These are phyloP conservation scores for Kodamaea leandrae DNA, from an alignment of 805 yeast genomes.

Conservation along the genomic window DNA sequence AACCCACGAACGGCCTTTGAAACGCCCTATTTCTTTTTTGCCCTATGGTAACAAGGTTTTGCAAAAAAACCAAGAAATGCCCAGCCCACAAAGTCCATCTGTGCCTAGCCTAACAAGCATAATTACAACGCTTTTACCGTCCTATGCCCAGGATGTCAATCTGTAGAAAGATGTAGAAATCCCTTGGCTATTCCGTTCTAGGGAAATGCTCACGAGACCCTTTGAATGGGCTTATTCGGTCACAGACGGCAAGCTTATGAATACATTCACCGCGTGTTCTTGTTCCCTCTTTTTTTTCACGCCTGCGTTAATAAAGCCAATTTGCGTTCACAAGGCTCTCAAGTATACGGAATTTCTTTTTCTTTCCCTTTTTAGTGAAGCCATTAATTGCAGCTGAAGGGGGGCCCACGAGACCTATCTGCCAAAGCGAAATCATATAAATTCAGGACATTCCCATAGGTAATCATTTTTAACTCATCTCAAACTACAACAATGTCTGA, in stretches of 20 bases:
- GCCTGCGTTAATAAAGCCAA: constrained; percentile 1
- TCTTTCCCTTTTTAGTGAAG: neutral
- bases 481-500: constrained; percentile 21
- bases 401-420: constrained; percentile 11
- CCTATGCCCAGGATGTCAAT: constrained; percentile 1
- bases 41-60: neutral
- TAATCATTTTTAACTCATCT: neutral
- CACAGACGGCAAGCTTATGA: neutral
- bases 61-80: neutral
- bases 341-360: constrained; percentile 3
- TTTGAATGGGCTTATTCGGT: neutral
- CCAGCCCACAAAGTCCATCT: neutral
- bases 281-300: constrained; percentile 2
- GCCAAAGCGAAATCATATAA: neutral
- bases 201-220: constrained; percentile 4
- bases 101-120: too few species aligned
- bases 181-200: neutral
- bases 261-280: neutral
- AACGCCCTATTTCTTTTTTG: constrained; percentile 4
- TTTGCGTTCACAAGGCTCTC: constrained; percentile 1
- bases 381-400: constrained; percentile 8
- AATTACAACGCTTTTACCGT: neutral
- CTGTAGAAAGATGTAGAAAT: neutral
- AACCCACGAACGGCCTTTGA: neutral
- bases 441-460: neutral